phyloP scores from a whole-genome alignment of 768 basidiomycete species.

The Phylloporus sp. region DNA sequence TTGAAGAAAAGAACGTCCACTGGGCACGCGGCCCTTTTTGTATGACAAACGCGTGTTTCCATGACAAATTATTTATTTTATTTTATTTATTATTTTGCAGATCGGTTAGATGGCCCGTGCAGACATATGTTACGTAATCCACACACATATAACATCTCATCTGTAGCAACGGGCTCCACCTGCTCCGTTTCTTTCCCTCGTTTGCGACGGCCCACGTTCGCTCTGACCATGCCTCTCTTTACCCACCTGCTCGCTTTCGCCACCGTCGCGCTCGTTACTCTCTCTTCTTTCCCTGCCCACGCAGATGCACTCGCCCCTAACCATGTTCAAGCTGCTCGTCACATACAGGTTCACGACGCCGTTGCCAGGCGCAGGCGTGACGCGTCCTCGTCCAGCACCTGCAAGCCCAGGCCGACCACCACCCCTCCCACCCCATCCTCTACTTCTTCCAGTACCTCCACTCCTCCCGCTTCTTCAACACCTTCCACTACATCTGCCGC shows the following conservation, averaged over 20 bases:
- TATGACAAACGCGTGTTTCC: slow-evolving; percentile 37
- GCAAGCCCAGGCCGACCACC: slow-evolving; percentile 45
- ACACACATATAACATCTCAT: not conserved
- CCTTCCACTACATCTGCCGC: slow-evolving; percentile 19
- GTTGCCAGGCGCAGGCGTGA: slow-evolving; percentile 51
- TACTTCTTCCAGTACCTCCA: slow-evolving; percentile 11
- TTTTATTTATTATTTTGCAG: slow-evolving; percentile 2
- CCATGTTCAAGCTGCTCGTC: slow-evolving; percentile 37
- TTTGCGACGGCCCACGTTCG: slow-evolving; percentile 14
- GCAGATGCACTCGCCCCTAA: slow-evolving; percentile 42
- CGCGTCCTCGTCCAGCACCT: slow-evolving; percentile 40
- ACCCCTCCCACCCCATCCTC: slow-evolving; percentile 7
- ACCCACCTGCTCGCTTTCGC: slow-evolving; percentile 53
- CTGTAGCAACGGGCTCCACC: not conserved
- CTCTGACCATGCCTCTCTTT: slow-evolving; percentile 10
- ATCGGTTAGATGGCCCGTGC: slow-evolving; percentile 14
- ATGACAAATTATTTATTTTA: slow-evolving; percentile 32
- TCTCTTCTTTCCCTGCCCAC: slow-evolving; percentile 43
- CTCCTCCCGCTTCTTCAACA: not conserved
- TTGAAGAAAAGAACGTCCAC: slow-evolving; percentile 50
- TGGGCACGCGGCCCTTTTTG: slow-evolving; percentile 36
- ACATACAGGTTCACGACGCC: slow-evolving; percentile 41
- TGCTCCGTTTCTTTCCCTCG: slow-evolving; percentile 4
- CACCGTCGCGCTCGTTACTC: slow-evolving; percentile 53
- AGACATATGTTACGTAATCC: slow-evolving; percentile 21